Base-by-base conservation (phyloP, 2,329 filamentous ascomycete species). In the Fusarium heterosporum region DNA sequence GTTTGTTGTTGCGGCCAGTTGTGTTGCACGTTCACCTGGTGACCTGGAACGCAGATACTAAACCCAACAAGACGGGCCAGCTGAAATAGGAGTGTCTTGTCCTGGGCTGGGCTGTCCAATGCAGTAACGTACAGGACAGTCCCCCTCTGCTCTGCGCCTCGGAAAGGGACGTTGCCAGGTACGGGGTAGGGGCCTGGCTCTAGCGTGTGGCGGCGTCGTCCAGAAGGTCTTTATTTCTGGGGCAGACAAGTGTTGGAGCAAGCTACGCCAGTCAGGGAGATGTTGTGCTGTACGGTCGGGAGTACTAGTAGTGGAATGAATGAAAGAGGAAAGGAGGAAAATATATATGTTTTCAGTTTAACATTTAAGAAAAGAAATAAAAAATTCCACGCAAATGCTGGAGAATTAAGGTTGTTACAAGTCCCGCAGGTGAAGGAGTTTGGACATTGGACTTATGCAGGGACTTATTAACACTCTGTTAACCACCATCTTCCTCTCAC, bases 61-160 rank as follows among this genome's bases (percentile, higher is more conserved):
- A 57, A 47, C 66, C 56, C 67, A 69, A 63, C 64, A 56, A 60
- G 57, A 71, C 47, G 55, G 46, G 50, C 63, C 59, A 57, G 41
- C 51, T 61, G 68, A 67, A 71, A 71, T 71, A 71, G 68, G 68
- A 71, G 68, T 69, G 68, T 48, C 42, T 43, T 48, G 42, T 41
- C 36, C 38, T 36, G 46, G 30, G 25, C 26, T 42, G 46, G 30
- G 25, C 26, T 42, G 46, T 46, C 49, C 51, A 53, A 53, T 52
- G 46, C 48, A 50, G 55, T 60, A 61, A 42, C 36, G 39, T 46
- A 53, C 34, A 53, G 40, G 49, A 60, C 55, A 41, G 67, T 48
- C 54, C n/a, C 63, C n/a, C 60, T 56, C 66, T 70, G 69, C 66
- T 56, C 66, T 70, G 69, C 66, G 69, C 69, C 69, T 68, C 66